phyloP scores from a whole-genome alignment of 1,284 basidiomycete species.

The Pseudozyma sp. region DNA sequence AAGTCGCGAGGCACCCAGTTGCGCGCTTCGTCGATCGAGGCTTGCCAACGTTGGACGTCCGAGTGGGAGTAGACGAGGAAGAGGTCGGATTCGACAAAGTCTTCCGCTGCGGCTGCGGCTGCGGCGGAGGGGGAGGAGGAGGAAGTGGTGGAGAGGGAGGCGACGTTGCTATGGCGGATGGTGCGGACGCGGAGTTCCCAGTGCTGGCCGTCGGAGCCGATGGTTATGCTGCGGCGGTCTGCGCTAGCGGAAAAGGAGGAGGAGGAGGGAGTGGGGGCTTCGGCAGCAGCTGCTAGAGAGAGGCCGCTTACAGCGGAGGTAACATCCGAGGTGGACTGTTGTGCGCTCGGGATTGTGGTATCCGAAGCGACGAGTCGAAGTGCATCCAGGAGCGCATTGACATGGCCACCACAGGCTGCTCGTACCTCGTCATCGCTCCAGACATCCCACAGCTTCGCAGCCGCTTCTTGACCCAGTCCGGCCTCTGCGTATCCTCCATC shows the following conservation, averaged over 20 bases:
- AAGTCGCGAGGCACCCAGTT: slow-evolving; percentile 38
- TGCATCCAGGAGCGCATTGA: slow-evolving; percentile 30
- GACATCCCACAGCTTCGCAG: slow-evolving; percentile 41
- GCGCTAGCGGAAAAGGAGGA: not conserved
- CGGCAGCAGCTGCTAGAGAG: not conserved
- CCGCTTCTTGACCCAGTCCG: slow-evolving; percentile 23
- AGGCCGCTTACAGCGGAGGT: not conserved
- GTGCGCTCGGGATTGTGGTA: not conserved
- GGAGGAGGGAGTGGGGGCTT: not conserved
- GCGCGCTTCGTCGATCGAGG: slow-evolving; percentile 31
- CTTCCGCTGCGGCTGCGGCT: slow-evolving; percentile 4
- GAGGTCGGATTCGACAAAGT: slow-evolving; percentile 46
- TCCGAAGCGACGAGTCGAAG: slow-evolving; percentile 35
- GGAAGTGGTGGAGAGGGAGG: slow-evolving; percentile 1
- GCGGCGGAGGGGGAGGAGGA: not conserved
- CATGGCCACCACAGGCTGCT: slow-evolving; percentile 31
- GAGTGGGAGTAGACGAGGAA: slow-evolving; percentile 40
- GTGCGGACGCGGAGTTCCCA: slow-evolving; percentile 45
- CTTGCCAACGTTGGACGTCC: slow-evolving; percentile 33
- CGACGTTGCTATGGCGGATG: slow-evolving; percentile 27
- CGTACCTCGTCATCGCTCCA: slow-evolving; percentile 43
- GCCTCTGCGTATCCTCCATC: slow-evolving; percentile 20
- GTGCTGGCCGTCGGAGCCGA: slow-evolving; percentile 24
- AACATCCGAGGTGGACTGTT: not conserved
- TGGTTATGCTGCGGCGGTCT: slow-evolving; percentile 18